Evolutionary conservation across 2,329 filamentous ascomycete species (phyloP).

Genomic region (Pseudocercospora pini-densiflorae): DNA sequence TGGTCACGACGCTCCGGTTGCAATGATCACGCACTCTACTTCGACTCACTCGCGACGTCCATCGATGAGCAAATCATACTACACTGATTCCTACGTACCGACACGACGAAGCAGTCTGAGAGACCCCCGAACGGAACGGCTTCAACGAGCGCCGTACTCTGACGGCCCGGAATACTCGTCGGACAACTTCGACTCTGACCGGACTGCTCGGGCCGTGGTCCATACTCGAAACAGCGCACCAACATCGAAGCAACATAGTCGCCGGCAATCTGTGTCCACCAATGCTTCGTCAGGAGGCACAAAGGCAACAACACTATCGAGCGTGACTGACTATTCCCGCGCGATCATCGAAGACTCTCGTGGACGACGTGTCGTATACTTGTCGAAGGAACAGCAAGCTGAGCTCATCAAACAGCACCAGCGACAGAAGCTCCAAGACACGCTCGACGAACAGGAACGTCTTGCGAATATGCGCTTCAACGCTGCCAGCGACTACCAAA

Average conservation of each 20-base stretch:
- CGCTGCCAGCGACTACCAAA: slow-evolving; percentile 29
- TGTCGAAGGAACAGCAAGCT: slow-evolving; percentile 32
- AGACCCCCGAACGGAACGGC: slow-evolving; percentile 1
- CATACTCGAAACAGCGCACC: slow-evolving; percentile 28
- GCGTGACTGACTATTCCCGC: slow-evolving; percentile 29
- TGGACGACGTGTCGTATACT: slow-evolving; percentile 33
- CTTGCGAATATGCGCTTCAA: slow-evolving; percentile 21
- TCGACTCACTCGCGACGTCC: slow-evolving; percentile 1
- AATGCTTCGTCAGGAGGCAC: slow-evolving; percentile 35
- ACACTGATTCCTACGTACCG: slow-evolving; percentile 4
- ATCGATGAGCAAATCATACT: slow-evolving; percentile 4
- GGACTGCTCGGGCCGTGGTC: slow-evolving; percentile 29
- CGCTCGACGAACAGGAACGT: slow-evolving; percentile 23
- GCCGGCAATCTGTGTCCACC: slow-evolving; percentile 40
- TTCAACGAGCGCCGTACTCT: slow-evolving; percentile 17
- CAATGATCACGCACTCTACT: background rate
- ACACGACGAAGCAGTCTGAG: background rate
- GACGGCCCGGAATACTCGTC: slow-evolving; percentile 29
- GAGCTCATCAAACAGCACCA: slow-evolving; percentile 24
- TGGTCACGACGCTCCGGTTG: background rate
- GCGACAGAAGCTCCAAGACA: slow-evolving; percentile 25
- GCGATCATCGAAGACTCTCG: slow-evolving; percentile 34
- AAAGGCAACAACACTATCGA: slow-evolving; percentile 35
- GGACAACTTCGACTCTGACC: slow-evolving; percentile 34
- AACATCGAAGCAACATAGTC: slow-evolving; percentile 29